Evolutionary conservation across 805 yeast genomes (phyloP).

Genomic region (Wickerhamomyces hampshirensis): DNA sequence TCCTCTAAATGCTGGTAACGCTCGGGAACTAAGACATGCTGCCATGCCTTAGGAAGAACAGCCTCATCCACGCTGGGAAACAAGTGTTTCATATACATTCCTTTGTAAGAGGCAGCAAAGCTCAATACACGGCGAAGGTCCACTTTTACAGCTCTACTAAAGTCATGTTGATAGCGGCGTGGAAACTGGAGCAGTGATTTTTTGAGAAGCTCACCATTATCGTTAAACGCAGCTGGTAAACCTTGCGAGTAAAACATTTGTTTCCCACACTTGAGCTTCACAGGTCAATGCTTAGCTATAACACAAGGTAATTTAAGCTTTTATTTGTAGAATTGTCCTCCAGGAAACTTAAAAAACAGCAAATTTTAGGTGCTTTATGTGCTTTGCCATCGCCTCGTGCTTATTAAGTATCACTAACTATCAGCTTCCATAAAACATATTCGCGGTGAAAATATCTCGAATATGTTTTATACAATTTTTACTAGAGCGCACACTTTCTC

Average conservation of each 20-base stretch:
- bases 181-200: conserved; percentile 38
- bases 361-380: too few species aligned
- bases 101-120: conserved; percentile 37
- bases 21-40: conserved; percentile 19
- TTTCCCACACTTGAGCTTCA: too few species aligned
- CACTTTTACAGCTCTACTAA: conserved; percentile 26
- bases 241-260: too few species aligned
- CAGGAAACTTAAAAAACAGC: too few species aligned
- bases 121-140: conserved; percentile 39
- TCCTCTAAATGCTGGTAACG: conserved; percentile 20
- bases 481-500: too few species aligned
- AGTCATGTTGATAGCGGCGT: conserved; percentile 26
- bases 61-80: conserved; percentile 29
- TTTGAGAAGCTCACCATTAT: conserved; percentile 21
- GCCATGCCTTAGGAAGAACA: conserved; percentile 20
- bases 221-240: conserved; percentile 14
- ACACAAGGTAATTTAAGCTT: too few species aligned
- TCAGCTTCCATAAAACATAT: too few species aligned
- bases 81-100: conserved; percentile 33
- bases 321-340: too few species aligned
- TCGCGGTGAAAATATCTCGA: too few species aligned
- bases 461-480: too few species aligned
- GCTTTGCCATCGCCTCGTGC: neutral
- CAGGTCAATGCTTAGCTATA: too few species aligned
- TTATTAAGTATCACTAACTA: too few species aligned